These are phyloP conservation scores for Cyberlindnera amylophila DNA, from an alignment of 805 yeast species.

Conservation along the genomic window DNA sequence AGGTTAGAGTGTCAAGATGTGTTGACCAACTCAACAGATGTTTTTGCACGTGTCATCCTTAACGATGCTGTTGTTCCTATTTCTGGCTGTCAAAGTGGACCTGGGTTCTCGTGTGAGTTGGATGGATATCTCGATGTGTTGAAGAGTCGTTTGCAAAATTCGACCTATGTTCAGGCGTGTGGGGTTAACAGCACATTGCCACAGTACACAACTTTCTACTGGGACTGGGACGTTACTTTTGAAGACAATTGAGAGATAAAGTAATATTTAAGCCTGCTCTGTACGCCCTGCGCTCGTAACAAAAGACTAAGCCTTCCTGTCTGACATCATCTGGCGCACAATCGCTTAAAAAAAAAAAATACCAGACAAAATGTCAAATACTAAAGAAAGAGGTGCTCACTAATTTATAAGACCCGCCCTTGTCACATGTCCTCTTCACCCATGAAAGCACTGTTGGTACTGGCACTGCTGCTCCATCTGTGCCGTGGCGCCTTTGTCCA, in stretches of 20 bases:
- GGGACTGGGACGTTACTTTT: slow-evolving; percentile 24
- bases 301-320: too few relatives aligned
- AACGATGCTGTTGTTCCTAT: slow-evolving; percentile 56
- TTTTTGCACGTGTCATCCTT: slow-evolving; percentile 44
- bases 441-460: background rate
- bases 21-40: slow-evolving; percentile 27
- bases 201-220: slow-evolving; percentile 20
- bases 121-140: slow-evolving; percentile 32
- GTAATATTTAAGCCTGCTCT: too few relatives aligned
- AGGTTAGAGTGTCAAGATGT: slow-evolving; percentile 39
- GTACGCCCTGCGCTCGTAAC: too few relatives aligned
- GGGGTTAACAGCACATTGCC: slow-evolving; percentile 20
- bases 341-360: too few relatives aligned
- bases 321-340: background rate
- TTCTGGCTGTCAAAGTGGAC: slow-evolving; percentile 46
- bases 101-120: slow-evolving; percentile 47
- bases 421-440: too few relatives aligned
- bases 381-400: too few relatives aligned
- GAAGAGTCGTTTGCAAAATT: slow-evolving; percentile 28
- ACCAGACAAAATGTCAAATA: too few relatives aligned
- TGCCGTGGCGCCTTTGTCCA: slow-evolving; percentile 1
- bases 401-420: too few relatives aligned
- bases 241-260: slow-evolving; percentile 18
- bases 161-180: slow-evolving; percentile 32
- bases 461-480: background rate